These are phyloP conservation scores for Prunus yedoensis DNA, from an alignment of 331 rosid species.

Conservation along the genomic window DNA sequence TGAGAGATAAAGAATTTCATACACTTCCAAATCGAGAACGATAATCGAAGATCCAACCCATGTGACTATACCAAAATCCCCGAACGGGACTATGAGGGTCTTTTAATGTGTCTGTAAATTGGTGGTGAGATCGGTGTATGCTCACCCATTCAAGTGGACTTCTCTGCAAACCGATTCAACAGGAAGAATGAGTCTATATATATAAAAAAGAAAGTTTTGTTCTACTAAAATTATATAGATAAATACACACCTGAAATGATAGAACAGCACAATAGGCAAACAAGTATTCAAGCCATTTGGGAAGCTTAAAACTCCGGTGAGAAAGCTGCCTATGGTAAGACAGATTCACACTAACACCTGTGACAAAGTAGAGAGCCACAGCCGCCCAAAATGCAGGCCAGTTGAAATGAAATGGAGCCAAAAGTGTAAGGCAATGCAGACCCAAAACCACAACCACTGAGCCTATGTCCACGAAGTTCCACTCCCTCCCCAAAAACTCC, in stretches of 20 bases:
- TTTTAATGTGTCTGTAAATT: conserved; percentile 11
- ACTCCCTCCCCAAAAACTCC: neutral
- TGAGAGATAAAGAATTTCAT: neutral
- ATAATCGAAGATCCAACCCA: conserved; percentile 20
- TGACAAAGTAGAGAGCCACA: neutral
- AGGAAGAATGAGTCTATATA: neutral
- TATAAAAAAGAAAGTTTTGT: no score
- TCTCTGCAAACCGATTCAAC: neutral
- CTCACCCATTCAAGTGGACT: conserved; percentile 36
- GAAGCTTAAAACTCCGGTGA: conserved; percentile 22
- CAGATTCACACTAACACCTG: neutral
- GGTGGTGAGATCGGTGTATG: conserved; percentile 28
- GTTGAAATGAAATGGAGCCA: neutral
- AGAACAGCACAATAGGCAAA: conserved; percentile 17
- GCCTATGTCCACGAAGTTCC: neutral
- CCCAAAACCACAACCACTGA: neutral
- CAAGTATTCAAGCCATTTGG: conserved; percentile 25
- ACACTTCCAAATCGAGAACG: neutral
- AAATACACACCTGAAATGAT: conserved; percentile 16
- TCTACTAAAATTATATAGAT: neutral
- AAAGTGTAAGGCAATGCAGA: conserved; percentile 4
- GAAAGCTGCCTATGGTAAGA: conserved; percentile 20
- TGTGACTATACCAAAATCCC: conserved; percentile 29
- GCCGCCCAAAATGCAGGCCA: conserved; percentile 8
- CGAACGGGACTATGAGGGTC: conserved; percentile 23